Base-by-base conservation (phyloP, 495 filamentous ascomycete species). In the Penicillium silybi region DNA sequence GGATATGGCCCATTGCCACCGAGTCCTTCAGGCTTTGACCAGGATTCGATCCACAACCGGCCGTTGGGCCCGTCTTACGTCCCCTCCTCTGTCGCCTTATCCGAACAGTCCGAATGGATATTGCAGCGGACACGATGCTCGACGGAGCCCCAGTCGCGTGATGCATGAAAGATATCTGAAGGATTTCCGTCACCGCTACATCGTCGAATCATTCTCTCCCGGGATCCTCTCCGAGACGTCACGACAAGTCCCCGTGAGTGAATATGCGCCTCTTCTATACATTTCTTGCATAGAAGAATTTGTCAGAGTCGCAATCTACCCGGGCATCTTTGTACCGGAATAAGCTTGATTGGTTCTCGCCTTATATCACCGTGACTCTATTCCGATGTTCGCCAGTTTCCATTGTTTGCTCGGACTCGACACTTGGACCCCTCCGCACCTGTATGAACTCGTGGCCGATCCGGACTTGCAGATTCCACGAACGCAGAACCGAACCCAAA, bases 31-130 rank as follows among this genome's bases (percentile, higher is more conserved):
- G 39, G 11, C 47, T 46, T 50, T 41, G 45, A 49, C 41, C 18
- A 39, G 13, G 16, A 55, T 61, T 58, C 32, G 22, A 48, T 46
- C 53, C 49, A 13, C 45, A 59, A 46, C 56, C 44, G 52, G 52
- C 52, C 56, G 44, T 57, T 58, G 40, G 61, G 57, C 46, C 56
- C 11, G 4, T 13, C 17, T 23, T 47, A 17, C 20, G n/a, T 26
- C 19, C 48, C 20, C 37, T 8, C 34, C 34, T 57, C 8, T 32
- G 29, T 15, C 11, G 29, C 29, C 29, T 11, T 32, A 32, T 72
- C 71, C 69, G 69, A 62, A 61, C 58, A 53, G 57, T 71, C 71
- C 71, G 71, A 72, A 65, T 74, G 69, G 71, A 56, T 47, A 50
- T 66, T 46, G 44, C 44, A 40, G 54, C 59, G 54, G 53, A 74